Evolutionary conservation across 495 filamentous ascomycete genomes (phyloP).

Genomic region (Podospora sp.): DNA sequence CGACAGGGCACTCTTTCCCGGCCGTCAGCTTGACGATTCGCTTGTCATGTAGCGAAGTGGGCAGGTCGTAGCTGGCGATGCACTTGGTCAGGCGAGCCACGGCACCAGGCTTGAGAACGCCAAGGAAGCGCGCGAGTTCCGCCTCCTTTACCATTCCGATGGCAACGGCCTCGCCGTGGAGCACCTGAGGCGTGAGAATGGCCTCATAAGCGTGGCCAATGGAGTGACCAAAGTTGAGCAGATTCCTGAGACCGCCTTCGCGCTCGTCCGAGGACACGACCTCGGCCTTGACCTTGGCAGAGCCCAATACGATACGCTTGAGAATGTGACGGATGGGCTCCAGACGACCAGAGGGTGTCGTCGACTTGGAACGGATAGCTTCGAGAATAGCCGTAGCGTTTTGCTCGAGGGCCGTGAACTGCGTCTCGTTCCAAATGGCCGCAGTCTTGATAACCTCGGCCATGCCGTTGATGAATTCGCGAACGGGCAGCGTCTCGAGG

Average conservation of each 20-base stretch:
- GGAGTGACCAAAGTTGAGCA: slow-evolving; percentile 97
- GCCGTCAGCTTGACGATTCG: slow-evolving; percentile 83
- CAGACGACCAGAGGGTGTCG: slow-evolving; percentile 57
- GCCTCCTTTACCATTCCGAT: slow-evolving; percentile 99
- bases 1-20: slow-evolving; percentile 87
- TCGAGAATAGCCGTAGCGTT: slow-evolving; percentile 75
- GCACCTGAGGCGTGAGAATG: slow-evolving; percentile 89
- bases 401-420: slow-evolving; percentile 83
- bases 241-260: slow-evolving; percentile 90
- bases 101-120: slow-evolving; percentile 81
- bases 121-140: slow-evolving; percentile 86
- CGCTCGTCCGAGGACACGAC: slow-evolving; percentile 93
- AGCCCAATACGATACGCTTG: slow-evolving; percentile 85
- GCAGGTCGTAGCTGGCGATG: slow-evolving; percentile 88
- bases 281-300: slow-evolving; percentile 85
- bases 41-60: slow-evolving; percentile 82
- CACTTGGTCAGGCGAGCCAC: slow-evolving; percentile 90
- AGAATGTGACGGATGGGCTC: slow-evolving; percentile 72
- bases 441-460: slow-evolving; percentile 98
- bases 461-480: slow-evolving; percentile 99
- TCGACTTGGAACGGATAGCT: slow-evolving; percentile 62
- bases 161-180: slow-evolving; percentile 94
- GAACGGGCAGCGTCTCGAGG: slow-evolving; percentile 83
- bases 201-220: slow-evolving; percentile 98
- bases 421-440: slow-evolving; percentile 88